A percentile compares a stretch with the other conserved stretches of the same genome.
Evolutionary conservation across 495 filamentous ascomycete genomes (phyloP).

Genomic region (Lasiosphaeria hispida): DNA sequence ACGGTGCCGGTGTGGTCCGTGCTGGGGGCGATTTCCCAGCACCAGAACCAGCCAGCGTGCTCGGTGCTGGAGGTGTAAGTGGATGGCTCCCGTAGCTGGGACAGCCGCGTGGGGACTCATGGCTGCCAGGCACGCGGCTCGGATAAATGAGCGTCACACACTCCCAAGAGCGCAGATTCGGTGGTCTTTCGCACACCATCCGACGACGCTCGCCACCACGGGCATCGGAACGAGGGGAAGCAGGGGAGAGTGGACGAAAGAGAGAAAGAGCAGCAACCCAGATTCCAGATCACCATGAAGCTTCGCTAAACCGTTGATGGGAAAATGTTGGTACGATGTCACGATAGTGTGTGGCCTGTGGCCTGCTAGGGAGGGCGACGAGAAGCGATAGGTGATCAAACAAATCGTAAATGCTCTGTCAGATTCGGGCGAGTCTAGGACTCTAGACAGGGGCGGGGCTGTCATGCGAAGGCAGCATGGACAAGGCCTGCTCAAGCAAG

Average conservation of each 20-base stretch:
- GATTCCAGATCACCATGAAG: slow-evolving; percentile 19
- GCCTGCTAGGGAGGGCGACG: neutral
- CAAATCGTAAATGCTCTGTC: slow-evolving; percentile 12
- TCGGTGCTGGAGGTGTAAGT: too few relatives aligned
- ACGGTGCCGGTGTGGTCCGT: neutral
- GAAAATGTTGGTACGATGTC: slow-evolving; percentile 9
- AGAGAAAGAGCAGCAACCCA: neutral
- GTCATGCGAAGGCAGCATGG: slow-evolving; percentile 14
- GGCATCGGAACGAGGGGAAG: neutral
- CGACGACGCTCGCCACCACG: neutral
- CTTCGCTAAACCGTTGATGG: slow-evolving; percentile 4
- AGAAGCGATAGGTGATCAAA: slow-evolving; percentile 26
- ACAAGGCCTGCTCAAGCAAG: neutral
- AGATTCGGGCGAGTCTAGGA: slow-evolving; percentile 4
- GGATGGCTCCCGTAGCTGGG: too few relatives aligned
- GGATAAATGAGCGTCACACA: slow-evolving; percentile 13
- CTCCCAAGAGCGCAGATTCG: neutral
- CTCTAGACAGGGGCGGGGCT: slow-evolving; percentile 19
- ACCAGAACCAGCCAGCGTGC: too few relatives aligned
- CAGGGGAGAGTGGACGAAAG: neutral
- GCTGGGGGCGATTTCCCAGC: too few relatives aligned
- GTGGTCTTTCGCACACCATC: neutral
- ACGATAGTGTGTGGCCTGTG: slow-evolving; percentile 10
- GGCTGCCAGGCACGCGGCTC: slow-evolving; percentile 3
- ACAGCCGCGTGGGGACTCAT: too few relatives aligned